Evolutionary conservation across 73 alveolate species (phyloP).

Genomic region (Paramecium sonneborni): DNA sequence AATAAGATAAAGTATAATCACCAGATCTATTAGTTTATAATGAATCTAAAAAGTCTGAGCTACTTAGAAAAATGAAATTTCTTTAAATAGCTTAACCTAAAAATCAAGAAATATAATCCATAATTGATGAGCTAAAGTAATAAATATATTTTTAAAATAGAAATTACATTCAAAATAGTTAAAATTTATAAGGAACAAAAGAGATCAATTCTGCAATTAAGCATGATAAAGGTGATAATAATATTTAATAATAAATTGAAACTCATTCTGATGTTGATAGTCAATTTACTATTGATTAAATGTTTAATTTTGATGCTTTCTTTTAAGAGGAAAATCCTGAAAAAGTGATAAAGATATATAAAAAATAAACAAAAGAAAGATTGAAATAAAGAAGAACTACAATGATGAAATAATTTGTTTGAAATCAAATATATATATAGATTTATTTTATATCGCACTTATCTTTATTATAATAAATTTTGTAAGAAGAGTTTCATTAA

Average conservation of each 20-base stretch:
- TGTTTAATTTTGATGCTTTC: background rate
- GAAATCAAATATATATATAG: background rate
- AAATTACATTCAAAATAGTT: background rate
- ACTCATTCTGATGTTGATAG: background rate
- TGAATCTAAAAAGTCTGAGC: background rate
- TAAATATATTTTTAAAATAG: background rate
- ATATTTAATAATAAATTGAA: too few relatives aligned
- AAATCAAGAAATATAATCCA: background rate
- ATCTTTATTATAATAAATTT: too few relatives aligned
- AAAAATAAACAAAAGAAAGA: background rate
- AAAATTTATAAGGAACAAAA: background rate
- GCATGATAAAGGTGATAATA: background rate
- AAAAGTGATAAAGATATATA: background rate
- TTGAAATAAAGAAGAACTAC: background rate
- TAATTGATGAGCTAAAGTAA: background rate
- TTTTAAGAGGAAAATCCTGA: background rate
- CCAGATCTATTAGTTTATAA: background rate
- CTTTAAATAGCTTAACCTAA: background rate
- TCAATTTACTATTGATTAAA: background rate
- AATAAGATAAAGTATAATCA: background rate
- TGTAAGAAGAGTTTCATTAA: background rate
- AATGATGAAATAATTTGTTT: background rate
- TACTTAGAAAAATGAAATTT: background rate
- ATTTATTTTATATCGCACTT: too few relatives aligned
- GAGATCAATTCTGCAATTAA: background rate